A percentile compares a stretch with the other conserved stretches of the same genome.
phyloP scores from a whole-genome alignment of 225 moss, liverwort and hornwort genomes.

The Lunularia cruciata region DNA sequence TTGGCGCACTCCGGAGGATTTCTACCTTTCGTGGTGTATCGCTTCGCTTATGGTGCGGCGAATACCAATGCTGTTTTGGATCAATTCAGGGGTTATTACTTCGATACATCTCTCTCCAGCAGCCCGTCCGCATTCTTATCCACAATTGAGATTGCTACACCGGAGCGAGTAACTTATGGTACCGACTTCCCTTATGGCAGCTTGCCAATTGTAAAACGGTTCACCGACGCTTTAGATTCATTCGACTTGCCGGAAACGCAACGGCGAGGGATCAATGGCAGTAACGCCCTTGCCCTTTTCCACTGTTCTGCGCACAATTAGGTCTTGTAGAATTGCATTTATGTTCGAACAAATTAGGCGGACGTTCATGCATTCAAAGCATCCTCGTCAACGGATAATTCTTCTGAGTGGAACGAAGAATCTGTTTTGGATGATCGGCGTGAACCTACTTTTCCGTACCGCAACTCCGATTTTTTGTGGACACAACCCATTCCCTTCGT shows the following conservation, averaged over 20 bases:
- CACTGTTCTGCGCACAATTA: neutral
- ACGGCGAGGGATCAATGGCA: neutral
- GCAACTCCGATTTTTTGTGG: too few species aligned
- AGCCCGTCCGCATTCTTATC: neutral
- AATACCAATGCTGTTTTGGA: neutral
- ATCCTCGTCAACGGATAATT: too few species aligned
- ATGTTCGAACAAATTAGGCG: too few species aligned
- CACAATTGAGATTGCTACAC: neutral
- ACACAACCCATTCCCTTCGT: too few species aligned
- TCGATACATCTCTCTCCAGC: constrained; percentile 21
- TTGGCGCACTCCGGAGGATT: constrained; percentile 37
- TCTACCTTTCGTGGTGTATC: constrained; percentile 24
- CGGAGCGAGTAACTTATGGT: constrained; percentile 12
- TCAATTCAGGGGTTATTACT: neutral
- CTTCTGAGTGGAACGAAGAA: too few species aligned
- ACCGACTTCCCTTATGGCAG: constrained; percentile 24
- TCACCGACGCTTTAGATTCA: neutral
- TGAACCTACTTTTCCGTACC: too few species aligned
- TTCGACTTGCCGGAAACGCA: neutral
- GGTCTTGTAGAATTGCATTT: too few species aligned
- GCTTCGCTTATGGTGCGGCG: neutral
- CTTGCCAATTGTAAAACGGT: neutral
- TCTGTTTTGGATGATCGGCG: too few species aligned
- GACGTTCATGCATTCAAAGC: too few species aligned
- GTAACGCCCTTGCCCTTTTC: neutral